Conservation (phyloP, 2,329 filamentous ascomycete species). For the Coniochaeta sp. region DNA sequence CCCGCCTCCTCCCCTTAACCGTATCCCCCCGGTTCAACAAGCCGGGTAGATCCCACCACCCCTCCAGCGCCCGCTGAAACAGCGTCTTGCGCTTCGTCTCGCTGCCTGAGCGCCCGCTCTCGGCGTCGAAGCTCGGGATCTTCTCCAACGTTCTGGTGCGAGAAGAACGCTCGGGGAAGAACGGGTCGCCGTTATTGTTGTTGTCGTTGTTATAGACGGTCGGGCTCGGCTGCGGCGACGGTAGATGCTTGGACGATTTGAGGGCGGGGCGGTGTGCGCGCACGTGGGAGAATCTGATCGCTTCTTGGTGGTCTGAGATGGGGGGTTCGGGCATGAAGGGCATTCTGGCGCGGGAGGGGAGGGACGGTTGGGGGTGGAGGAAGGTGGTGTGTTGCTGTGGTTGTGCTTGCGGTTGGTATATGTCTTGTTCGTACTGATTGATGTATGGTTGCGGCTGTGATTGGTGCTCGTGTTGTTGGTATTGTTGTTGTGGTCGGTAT, state of each 20-base stretch:
- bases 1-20: constrained; percentile 21
- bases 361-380: not conserved
- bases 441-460: too few relatives aligned
- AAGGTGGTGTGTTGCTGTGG: not conserved
- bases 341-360: not conserved
- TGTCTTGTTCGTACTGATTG: too few relatives aligned
- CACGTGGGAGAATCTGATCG: constrained; percentile 1
- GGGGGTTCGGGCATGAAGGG: not conserved
- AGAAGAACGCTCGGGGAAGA: not conserved
- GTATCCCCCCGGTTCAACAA: constrained; percentile 28
- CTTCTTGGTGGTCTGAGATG: not conserved
- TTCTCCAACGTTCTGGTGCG: not conserved
- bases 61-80: constrained; percentile 36
- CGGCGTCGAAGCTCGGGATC: not conserved
- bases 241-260: not conserved
- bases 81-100: constrained; percentile 37
- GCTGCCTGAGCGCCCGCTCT: not conserved
- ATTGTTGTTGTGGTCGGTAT: too few relatives aligned
- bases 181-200: not conserved
- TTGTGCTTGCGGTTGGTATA: not conserved
- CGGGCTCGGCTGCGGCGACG: constrained; percentile 4
- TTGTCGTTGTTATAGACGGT: not conserved
- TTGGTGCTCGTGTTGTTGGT: not conserved
- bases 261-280: constrained; percentile 2
- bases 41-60: constrained; percentile 46